Evolutionary conservation across 1,139 yeast genomes (phyloP), one percentile per base, ranked within the genome.

Genomic region (Komagataea norvegica): DNA sequence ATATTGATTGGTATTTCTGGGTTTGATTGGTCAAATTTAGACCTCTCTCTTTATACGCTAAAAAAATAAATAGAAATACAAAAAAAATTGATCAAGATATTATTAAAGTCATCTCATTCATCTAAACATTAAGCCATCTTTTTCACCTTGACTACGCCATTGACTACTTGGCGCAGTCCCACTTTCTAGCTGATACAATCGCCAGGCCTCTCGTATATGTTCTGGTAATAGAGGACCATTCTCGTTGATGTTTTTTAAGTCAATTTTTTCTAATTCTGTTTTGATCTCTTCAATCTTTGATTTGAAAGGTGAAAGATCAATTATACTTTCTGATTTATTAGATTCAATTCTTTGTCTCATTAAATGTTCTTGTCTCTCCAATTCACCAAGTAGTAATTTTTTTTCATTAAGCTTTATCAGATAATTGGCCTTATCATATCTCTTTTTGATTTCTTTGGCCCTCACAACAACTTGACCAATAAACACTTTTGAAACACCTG

Each of bases 171-270:
- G 76, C 3, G 83, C 76, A n/a, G 74, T 67, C 13, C 83, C 79
- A 38, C 72, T 75, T 51, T 87, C 95, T 31, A 69, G 47, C 46
- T 75, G 74, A 51, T 78, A 81, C 37, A 84, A 57, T 46, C 95
- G 65, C 88, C 94, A 85, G 1, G 96, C 96, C 53, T 87, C 95
- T 32, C 94, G 65, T 29, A 89, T 70, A 56, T 89, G 95, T 47
- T 84, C 88, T 0, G 96, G 95, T 31, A 76, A 69, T 31, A 89
- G 60, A 0, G 95, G 95, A 29, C 71, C 68, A 33, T 66, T 61
- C 36, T 44, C 49, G 32, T 47, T 42, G 9, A 52, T 38, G 8
- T 49, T 47, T 19, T 19, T 36, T 25, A 50, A 25, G 30, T 54
- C 44, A 16, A 51, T 26, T 29, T 36, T 44, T 19, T 38, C 43